These are phyloP conservation scores for Sanghuangporus sanghuang DNA, from an alignment of 1,284 basidiomycete genomes.

Conservation along the genomic window DNA sequence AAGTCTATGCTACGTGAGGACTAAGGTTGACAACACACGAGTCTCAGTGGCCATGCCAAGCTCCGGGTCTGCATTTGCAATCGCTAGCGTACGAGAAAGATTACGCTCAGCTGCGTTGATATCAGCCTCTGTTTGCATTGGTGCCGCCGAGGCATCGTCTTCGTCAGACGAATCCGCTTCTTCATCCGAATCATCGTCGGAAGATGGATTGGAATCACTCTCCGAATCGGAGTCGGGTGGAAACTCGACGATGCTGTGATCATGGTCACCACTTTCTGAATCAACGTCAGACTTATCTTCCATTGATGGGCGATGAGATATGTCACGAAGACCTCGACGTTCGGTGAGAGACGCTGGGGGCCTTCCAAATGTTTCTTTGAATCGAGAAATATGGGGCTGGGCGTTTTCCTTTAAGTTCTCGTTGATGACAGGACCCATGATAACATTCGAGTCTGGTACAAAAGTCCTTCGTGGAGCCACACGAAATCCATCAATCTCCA, in stretches of 20 bases:
- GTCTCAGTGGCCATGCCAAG: conserved; percentile 58
- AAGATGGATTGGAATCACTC: conserved; percentile 15
- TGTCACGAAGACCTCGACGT: background rate
- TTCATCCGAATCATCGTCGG: conserved; percentile 20
- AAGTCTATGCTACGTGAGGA: background rate
- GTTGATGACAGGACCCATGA: background rate
- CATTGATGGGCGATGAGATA: conserved; percentile 17
- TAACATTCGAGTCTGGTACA: background rate
- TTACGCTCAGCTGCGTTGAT: conserved; percentile 47
- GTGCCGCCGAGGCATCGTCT: background rate
- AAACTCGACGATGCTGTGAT: conserved; percentile 20
- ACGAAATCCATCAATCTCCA: conserved; percentile 53
- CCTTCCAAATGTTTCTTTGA: conserved; percentile 6
- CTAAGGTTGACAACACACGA: conserved; percentile 33
- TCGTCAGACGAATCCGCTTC: conserved; percentile 21
- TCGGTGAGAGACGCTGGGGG: conserved; percentile 24
- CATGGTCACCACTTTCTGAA: conserved; percentile 20
- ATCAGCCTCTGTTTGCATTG: conserved; percentile 4
- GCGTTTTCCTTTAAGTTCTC: conserved; percentile 9
- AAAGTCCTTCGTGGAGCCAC: background rate
- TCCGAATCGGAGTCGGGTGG: conserved; percentile 20
- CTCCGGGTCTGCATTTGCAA: conserved; percentile 47
- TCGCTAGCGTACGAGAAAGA: conserved; percentile 56
- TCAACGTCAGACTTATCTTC: conserved; percentile 15
- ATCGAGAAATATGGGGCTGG: background rate